Conservation (phyloP, 805 yeast species). For the Alloascoidea hylecoeti region DNA sequence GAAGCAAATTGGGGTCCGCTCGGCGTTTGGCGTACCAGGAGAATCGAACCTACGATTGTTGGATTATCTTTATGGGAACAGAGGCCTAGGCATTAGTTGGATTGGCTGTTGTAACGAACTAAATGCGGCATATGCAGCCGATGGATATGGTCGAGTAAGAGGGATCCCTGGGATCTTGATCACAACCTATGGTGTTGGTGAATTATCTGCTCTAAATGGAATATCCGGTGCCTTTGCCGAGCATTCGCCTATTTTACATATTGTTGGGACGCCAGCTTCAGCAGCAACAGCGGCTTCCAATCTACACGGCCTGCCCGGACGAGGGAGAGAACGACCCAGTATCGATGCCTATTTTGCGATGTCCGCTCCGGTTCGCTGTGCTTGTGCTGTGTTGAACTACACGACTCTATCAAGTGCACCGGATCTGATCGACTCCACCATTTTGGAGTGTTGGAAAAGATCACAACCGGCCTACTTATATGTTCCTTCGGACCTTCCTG, state of each 20-base stretch:
- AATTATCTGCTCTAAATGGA: conserved; percentile 53
- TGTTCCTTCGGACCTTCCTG: conserved; percentile 43
- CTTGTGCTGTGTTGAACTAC: conserved; percentile 26
- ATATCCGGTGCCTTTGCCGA: conserved; percentile 58
- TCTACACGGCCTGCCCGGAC: neutral
- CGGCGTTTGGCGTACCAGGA: conserved; percentile 35
- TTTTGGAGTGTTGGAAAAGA: conserved; percentile 29
- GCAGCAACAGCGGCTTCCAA: conserved; percentile 7
- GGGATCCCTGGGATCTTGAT: conserved; percentile 34
- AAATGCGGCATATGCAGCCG: conserved; percentile 61
- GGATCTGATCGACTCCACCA: conserved; percentile 41
- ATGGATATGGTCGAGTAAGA: conserved; percentile 50
- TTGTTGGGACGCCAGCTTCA: conserved; percentile 44
- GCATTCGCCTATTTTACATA: conserved; percentile 45
- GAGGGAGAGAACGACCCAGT: conserved; percentile 24
- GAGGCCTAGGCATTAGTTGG: conserved; percentile 41
- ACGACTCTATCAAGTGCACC: conserved; percentile 23
- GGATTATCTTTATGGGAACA: conserved; percentile 21
- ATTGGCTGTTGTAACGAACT: conserved; percentile 60
- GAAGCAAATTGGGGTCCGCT: conserved; percentile 34
- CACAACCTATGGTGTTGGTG: conserved; percentile 64
- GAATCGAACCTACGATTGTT: conserved; percentile 26
- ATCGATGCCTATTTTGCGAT: conserved; percentile 44
- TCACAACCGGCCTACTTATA: conserved; percentile 61
- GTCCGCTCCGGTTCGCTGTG: conserved; percentile 33